These are phyloP conservation scores for Dictyostelium firmibasis DNA, from an alignment of 78 protist genomes.

Conservation along the genomic window DNA sequence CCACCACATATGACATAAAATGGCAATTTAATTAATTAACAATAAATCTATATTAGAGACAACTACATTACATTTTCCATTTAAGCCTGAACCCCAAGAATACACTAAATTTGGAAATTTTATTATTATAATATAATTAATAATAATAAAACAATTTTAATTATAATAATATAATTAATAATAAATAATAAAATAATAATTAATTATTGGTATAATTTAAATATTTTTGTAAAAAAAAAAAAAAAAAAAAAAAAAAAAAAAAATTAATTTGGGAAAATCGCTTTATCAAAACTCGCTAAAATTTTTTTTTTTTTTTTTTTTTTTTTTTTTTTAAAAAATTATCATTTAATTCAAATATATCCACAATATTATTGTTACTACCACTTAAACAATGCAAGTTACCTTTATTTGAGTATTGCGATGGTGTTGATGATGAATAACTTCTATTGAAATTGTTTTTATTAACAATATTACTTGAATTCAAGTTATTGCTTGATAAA, in stretches of 20 bases:
- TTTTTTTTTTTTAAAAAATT: too few relatives aligned
- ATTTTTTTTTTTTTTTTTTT: too few relatives aligned
- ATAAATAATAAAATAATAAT: too few relatives aligned
- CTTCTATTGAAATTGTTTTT: too few relatives aligned
- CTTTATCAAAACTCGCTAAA: background rate
- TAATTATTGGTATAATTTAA: too few relatives aligned
- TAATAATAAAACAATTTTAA: too few relatives aligned
- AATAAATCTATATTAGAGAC: background rate
- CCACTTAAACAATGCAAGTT: background rate
- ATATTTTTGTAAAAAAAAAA: too few relatives aligned
- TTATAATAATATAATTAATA: too few relatives aligned
- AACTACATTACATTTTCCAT: slow-evolving; percentile 48
- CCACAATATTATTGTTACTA: background rate
- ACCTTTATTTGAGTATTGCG: background rate
- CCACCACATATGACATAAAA: too few relatives aligned
- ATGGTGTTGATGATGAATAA: background rate
- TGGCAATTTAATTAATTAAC: too few relatives aligned
- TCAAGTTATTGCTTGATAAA: background rate
- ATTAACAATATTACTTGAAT: background rate
- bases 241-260: too few relatives aligned
- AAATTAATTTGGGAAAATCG: background rate
- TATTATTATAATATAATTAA: background rate
- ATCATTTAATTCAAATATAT: too few relatives aligned
- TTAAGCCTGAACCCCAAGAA: slow-evolving; percentile 56
- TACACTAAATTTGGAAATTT: background rate